Base-by-base conservation (phyloP, 2,329 filamentous ascomycete genomes). In the Aspergillus ibericus region DNA sequence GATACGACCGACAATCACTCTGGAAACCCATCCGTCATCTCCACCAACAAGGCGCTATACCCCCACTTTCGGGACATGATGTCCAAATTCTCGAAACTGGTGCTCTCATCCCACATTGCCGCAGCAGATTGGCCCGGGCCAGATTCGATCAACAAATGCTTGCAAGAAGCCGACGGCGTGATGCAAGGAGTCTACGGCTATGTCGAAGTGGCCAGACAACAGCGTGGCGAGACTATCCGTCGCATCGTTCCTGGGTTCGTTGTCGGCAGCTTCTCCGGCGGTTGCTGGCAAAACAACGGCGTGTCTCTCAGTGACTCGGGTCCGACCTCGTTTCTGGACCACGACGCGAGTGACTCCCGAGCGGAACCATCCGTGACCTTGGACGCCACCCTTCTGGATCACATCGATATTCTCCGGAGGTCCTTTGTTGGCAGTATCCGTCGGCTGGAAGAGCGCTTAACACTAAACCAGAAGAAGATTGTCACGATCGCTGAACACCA, bases 61-160 rank as follows among this genome's bases (percentile, higher is more conserved):
- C 95, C 95, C 22, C 93, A 98, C 76, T 99, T 99, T 77, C 85
- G 95, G 55, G 95, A 98, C 72, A 98, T 98, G 88, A 99, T 99
- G 95, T 98, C 95, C 46, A 93, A 96, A 68, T 99, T 99, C 75
- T 98, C 95, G n/a, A 99, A 99, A 75, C 83, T 99, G 9, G 95
- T 99, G 46, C 88, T 99, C 50, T 99, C 95, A 2, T 98, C 95
- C 13, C 95, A 99, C 72, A 97, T 99, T 72, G 95, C 95, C 38
- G 92, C 93, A 5, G 91, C 93, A 34, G 95, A 99, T 77, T 98
- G 92, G 86, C 93, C 93, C 8, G 92, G 93, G 55, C 88, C 91
- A 15, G 95, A 99, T 75, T 96, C 93, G 0, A 90, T 93, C 61
- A 89, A 95, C 55, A 99, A 99, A 74, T 99, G 95, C 70, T 78